Base-by-base conservation (phyloP, 352 stramenopile genomes). In the Thalassiosira livingstoniorum region DNA sequence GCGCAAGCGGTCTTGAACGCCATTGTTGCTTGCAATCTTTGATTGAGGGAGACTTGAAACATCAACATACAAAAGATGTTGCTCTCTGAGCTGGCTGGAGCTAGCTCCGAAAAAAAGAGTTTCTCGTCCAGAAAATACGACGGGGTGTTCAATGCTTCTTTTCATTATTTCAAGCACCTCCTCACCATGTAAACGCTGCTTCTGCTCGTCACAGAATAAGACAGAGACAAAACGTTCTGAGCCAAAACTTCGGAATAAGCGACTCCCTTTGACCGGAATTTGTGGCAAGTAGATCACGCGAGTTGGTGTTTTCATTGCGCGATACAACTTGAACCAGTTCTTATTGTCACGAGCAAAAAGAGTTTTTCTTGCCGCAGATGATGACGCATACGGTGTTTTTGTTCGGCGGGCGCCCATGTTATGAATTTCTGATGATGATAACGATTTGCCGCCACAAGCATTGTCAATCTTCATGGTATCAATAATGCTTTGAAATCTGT, bases 151-250 rank as follows among this genome's bases (percentile, higher is more conserved):
- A 10, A 27, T 25, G 21, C 47, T 15, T 58, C 27, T 7, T 23
- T 23, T 15, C n/a, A 58, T n/a, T 29, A 58, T 15, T 25, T 27
- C 4, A 5, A 58, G 47, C 11, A 58, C 47, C 47, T 58, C 47
- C 47, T 25, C 21, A 23, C 47, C 47, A 27, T n/a, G 47, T n/a
- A 58, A 29, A 5, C 47, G 11, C n/a, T 58, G 47, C 5, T 29
- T 7, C 21, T 58, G 47, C n/a, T 58, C 47, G n/a, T 58, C 47
- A 5, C 47, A 5, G 27, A 58, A 58, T 4, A 58, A 7, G 10
- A 58, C 47, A 58, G 47, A 58, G 11, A 58, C 21, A 58, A 58
- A 58, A 29, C n/a, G 5, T 23, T 58, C 47, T 29, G 47, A 58
- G 21, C 47, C 47, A 27, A 58, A n/a, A 10, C 11, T 23, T 4